Conservation (phyloP, 2,329 filamentous ascomycete genomes). For the Alternaria brassicae region DNA sequence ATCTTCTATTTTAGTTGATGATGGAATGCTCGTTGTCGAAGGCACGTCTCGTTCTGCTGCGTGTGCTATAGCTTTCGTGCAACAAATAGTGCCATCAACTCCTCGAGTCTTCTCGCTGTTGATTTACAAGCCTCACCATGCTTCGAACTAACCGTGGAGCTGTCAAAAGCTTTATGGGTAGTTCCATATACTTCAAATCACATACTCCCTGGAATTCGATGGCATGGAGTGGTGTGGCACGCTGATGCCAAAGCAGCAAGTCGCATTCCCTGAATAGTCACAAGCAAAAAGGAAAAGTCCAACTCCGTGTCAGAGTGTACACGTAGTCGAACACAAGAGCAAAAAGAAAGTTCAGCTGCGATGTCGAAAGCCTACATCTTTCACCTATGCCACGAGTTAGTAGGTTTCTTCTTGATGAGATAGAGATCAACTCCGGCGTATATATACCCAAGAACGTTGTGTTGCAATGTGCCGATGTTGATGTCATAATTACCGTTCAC, state of each 20-base stretch:
- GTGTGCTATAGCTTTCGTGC: not conserved
- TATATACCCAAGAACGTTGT: not conserved
- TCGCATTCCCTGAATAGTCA: not conserved
- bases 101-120: not conserved
- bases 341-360: conserved; percentile 5
- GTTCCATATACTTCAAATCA: not conserved
- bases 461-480: no score
- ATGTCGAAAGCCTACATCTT: conserved; percentile 1
- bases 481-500: not conserved
- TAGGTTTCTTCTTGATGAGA: not conserved
- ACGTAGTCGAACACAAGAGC: not conserved
- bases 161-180: not conserved
- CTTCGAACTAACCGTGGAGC: not conserved
- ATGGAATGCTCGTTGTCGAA: not conserved
- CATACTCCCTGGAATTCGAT: no score
- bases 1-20: not conserved
- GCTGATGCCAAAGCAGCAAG: not conserved
- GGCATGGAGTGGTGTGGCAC: not conserved
- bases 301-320: not conserved
- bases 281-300: not conserved
- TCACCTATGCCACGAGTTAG: not conserved
- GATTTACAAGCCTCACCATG: not conserved
- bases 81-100: no score
- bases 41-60: not conserved
- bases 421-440: not conserved